Evolutionary conservation across 75 land plant species (phyloP).

Genomic region (Isoetes taiwanensis): DNA sequence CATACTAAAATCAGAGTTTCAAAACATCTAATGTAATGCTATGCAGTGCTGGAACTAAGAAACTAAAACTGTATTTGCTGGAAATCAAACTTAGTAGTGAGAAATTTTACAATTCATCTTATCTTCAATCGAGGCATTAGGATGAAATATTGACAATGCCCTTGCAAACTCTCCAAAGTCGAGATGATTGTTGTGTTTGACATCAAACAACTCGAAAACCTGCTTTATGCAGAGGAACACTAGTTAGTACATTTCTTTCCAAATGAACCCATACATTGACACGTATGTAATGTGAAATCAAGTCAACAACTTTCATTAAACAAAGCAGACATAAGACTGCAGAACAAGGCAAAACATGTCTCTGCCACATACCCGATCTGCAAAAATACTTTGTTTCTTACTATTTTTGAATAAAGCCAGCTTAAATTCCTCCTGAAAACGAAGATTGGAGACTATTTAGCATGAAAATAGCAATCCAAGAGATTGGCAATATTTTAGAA

Average conservation of each 20-base stretch:
- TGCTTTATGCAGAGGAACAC: conserved; percentile 10
- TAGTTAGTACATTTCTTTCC: not conserved
- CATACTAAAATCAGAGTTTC: too few relatives aligned
- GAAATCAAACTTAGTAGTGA: not conserved
- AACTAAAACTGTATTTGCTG: not conserved
- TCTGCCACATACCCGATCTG: conserved; percentile 72
- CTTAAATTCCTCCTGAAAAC: conserved; percentile 67
- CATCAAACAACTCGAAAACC: conserved; percentile 70
- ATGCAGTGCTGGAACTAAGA: too few relatives aligned
- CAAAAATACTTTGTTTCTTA: conserved; percentile 83
- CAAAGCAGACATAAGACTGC: not conserved
- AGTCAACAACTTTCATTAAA: not conserved
- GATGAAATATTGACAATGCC: conserved; percentile 58
- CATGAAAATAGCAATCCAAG: not conserved
- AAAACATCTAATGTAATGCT: too few relatives aligned
- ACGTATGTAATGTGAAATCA: not conserved
- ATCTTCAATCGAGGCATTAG: conserved; percentile 46
- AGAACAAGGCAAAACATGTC: not conserved
- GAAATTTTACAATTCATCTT: conserved; percentile 48
- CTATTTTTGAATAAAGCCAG: conserved; percentile 74
- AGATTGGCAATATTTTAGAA: too few relatives aligned
- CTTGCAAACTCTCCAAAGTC: conserved; percentile 68
- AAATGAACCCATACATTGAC: not conserved
- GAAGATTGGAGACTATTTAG: not conserved
- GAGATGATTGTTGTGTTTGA: conserved; percentile 48